Conservation (phyloP, 2,329 filamentous ascomycete genomes). For the Fusarium falciforme region DNA sequence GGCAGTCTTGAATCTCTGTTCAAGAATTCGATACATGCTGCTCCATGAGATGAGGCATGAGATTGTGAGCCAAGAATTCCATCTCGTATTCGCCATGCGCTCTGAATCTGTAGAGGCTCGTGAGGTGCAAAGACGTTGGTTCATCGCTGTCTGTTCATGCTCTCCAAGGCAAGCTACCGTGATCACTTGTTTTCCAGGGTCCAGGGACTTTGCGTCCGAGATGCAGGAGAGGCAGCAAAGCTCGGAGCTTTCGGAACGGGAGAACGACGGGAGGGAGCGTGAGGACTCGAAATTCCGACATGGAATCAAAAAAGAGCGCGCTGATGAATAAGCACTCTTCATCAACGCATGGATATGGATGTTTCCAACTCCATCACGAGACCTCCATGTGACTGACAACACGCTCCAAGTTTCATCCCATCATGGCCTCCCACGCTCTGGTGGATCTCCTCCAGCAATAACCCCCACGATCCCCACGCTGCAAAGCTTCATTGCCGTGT, state of each 20-base stretch:
- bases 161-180: neutral
- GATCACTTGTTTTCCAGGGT: neutral
- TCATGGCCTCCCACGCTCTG: constrained; percentile 6
- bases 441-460: constrained; percentile 26
- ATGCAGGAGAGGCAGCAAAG: neutral
- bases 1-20: neutral
- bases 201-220: neutral
- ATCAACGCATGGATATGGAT: neutral
- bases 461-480: constrained; percentile 40
- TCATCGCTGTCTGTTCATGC: neutral
- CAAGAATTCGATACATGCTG: neutral
- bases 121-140: neutral
- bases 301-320: neutral
- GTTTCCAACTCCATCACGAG: constrained; percentile 24
- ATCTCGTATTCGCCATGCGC: neutral
- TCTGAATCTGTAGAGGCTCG: neutral
- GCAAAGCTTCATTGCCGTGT: constrained; percentile 33
- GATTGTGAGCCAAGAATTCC: neutral
- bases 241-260: neutral
- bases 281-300: neutral
- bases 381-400: constrained; percentile 21
- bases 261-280: neutral
- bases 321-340: neutral
- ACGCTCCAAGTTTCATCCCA: constrained; percentile 19
- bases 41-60: neutral